Evolutionary conservation across 306 rosid species (phyloP), one percentile per base, ranked within the genome.

Genomic region (Crataegus laevigata): DNA sequence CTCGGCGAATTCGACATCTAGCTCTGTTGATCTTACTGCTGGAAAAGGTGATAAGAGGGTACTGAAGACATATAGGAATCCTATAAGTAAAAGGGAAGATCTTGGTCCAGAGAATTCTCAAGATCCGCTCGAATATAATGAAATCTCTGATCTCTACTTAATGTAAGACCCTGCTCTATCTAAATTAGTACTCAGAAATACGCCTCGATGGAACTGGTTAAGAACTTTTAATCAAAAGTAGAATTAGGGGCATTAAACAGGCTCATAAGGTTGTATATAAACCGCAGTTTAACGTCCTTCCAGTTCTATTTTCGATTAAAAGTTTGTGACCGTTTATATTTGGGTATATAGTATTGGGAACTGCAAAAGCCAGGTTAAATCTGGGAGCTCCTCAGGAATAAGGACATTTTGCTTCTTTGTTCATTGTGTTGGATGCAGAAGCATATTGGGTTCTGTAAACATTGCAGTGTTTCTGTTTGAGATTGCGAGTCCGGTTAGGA

Each of bases 401-500:
- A 55, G 59, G 24, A 36, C 42, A 78, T 21, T 10, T 71, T 72
- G 40, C 74, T 74, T 66, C 11, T 71, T 73, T n/a, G 73, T 69
- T 77, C 54, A 63, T 72, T 29, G 36, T 73, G 10, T 81, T 78
- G 70, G 79, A 32, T 82, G 90, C 98, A 94, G 98, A 77, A 87
- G 98, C 40, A 74, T 66, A 76, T 78, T 94, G 87, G 88, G 77
- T 67, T 90, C 98, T 25, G 75, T 91, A 68, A 86, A 94, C 91
- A 86, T 94, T 75, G 97, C 91, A 22, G 98, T 91, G 42, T 84
- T 88, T 75, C 91, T 94, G 75, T 94, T 94, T 84, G 98, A 94
- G 81, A 84, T 87, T 32, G 98, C 98, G 69, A 94, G 98, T 82
- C 98, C 98, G 64, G 80, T 94, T 63, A 87, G 83, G 79, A 88